phyloP scores from a whole-genome alignment of 306 rosid species.

The Ceratonia siliqua region DNA sequence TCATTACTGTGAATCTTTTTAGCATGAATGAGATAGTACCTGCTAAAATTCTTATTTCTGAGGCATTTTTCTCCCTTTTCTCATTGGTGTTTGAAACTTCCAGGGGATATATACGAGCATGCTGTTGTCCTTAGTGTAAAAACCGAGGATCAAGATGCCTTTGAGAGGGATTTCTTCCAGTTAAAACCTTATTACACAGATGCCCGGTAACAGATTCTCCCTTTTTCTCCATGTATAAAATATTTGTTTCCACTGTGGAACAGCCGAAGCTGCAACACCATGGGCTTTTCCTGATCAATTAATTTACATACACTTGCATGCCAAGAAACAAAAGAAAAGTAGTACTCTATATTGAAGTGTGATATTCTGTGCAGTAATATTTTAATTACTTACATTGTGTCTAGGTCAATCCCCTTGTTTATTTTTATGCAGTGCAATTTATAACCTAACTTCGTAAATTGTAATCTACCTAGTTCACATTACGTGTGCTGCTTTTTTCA shows the following conservation, averaged over 20 bases:
- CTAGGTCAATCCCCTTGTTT: not conserved
- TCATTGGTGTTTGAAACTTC: conserved; percentile 35
- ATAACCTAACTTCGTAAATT: not conserved
- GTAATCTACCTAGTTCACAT: not conserved
- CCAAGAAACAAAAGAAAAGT: not conserved
- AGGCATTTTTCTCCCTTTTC: not conserved
- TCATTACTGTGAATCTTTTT: not conserved
- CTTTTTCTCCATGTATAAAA: not conserved
- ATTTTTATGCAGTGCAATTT: not conserved
- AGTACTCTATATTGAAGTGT: not conserved
- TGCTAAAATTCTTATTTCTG: not conserved
- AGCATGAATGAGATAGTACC: conserved; percentile 1
- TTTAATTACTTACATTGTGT: not conserved
- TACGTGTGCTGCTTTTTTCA: not conserved
- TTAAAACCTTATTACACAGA: conserved; percentile 93
- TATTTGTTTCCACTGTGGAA: not conserved
- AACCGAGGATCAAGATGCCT: conserved; percentile 91
- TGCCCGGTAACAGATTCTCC: conserved; percentile 63
- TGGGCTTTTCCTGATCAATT: conserved; percentile 11
- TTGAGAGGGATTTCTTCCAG: conserved; percentile 95
- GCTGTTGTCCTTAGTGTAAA: conserved; percentile 92
- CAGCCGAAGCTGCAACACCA: conserved; percentile 11
- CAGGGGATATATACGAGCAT: conserved; percentile 97
- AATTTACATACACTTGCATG: conserved; percentile 8
- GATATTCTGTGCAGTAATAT: not conserved